Evolutionary conservation across 2,329 filamentous ascomycete species (phyloP), one percentile per base, ranked within the genome.

Genomic region (Coleophoma cylindrospora): DNA sequence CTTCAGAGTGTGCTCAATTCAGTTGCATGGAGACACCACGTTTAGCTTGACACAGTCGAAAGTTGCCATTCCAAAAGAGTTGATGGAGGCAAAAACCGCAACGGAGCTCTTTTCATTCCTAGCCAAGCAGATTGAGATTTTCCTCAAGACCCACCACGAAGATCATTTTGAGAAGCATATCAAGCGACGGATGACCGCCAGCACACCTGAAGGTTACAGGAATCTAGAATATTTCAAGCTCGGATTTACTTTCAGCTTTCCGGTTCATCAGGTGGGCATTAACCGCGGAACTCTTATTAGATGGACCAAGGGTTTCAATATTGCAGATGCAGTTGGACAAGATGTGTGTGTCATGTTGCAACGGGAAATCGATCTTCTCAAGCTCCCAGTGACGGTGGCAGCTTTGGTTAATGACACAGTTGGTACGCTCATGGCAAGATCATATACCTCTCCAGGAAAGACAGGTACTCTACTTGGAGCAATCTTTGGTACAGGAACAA

Each of bases 221-320:
- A 83, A 90, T 55, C 83, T 92, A 66, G 78, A 92, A 52, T 81
- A 94, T 54, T 96, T 97, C 73, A 88, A 91, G 61, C 77, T 99
- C 40, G 94, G 94, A n/a, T 99, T 99, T 72, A 99, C 94, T 48
- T 99, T 99, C 72, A 95, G 89, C 66, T 99, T 97, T 73, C 94
- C 94, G 3, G 91, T 97, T 37, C 83, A 95, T 66, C 94, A 99
- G 68, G 77, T 88, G 51, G 91, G 90, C 37, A 96, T 99, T 68
- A 97, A 97, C 77, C 92, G 91, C 72, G 94, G 94, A 54, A 87
- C 85, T 50, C 77, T 99, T 49, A 94, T 96, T 70, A 84, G 94
- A 60, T 99, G 94, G 94, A 99, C 94, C 51, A 99, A 99, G 75
- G 94, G 94, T 47, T 99, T 96, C 66, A 90, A 97, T 66, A 97